phyloP scores from a whole-genome alignment of 495 filamentous ascomycete species.

The Talaromyces borbonicus region DNA sequence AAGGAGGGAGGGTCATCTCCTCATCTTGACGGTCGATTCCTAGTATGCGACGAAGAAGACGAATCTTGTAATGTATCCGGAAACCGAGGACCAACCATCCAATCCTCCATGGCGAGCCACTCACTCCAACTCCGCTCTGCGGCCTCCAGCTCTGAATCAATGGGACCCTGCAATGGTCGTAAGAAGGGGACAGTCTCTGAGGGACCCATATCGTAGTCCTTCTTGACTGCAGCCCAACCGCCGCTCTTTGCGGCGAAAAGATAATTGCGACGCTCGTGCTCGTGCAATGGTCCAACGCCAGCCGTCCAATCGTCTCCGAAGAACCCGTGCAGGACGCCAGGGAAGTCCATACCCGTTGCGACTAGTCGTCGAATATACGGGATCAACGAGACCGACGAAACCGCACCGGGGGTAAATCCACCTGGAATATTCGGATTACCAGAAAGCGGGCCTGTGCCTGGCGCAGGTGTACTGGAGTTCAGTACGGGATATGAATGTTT shows the following conservation, averaged over 20 bases:
- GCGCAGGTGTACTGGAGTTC: slow-evolving; percentile 22
- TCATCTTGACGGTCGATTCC: slow-evolving; percentile 14
- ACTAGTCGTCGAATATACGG: slow-evolving; percentile 88
- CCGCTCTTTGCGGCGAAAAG: slow-evolving; percentile 89
- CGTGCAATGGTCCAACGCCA: slow-evolving; percentile 74
- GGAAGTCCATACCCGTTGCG: slow-evolving; percentile 82
- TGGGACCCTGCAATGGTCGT: slow-evolving; percentile 61
- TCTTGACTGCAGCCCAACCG: slow-evolving; percentile 79
- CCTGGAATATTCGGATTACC: slow-evolving; percentile 10
- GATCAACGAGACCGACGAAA: slow-evolving; percentile 59
- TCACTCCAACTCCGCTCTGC: slow-evolving; percentile 78
- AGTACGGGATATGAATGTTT: slow-evolving; percentile 26
- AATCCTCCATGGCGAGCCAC: slow-evolving; percentile 91
- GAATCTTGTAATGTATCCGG: slow-evolving; percentile 37
- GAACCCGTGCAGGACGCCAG: slow-evolving; percentile 79
- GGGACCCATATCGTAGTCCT: slow-evolving; percentile 74
- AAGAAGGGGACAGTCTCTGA: slow-evolving; percentile 82
- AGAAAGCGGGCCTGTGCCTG: slow-evolving; percentile 5
- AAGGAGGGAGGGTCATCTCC: no score
- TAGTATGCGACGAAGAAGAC: slow-evolving; percentile 30
- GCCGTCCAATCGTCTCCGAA: slow-evolving; percentile 85
- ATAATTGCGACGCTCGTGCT: slow-evolving; percentile 87
- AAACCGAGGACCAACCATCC: slow-evolving; percentile 71
- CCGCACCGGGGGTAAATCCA: slow-evolving; percentile 9
- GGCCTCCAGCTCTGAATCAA: slow-evolving; percentile 69